phyloP scores from a whole-genome alignment of 495 filamentous ascomycete genomes.

The Echria macrotheca region DNA sequence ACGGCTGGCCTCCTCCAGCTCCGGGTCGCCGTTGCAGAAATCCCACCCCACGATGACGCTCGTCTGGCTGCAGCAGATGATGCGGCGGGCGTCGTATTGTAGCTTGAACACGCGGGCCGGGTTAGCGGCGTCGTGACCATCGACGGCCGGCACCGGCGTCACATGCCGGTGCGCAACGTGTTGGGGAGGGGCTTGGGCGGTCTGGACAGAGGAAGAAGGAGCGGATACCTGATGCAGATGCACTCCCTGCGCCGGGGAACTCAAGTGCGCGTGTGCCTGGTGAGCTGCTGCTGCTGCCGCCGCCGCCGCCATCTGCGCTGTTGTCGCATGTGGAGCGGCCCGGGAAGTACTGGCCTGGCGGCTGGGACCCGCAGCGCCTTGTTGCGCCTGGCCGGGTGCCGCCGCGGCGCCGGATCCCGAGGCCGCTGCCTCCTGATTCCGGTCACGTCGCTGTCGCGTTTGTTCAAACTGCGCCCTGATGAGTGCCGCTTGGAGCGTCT shows the following conservation, averaged over 20 bases:
- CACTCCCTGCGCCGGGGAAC: conserved; percentile 14
- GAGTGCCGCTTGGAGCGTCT: conserved; percentile 35
- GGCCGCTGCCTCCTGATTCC: conserved; percentile 16
- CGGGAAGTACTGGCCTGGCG: background rate
- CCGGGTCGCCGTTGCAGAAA: conserved; percentile 83
- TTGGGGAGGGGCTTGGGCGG: conserved; percentile 5
- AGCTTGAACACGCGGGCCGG: conserved; percentile 86
- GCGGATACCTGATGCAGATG: conserved; percentile 23
- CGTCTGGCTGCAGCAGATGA: conserved; percentile 90
- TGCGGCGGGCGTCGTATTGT: conserved; percentile 90
- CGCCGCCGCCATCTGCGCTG: conserved; percentile 13
- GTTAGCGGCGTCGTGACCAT: conserved; percentile 39
- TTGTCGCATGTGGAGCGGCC: background rate
- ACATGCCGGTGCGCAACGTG: conserved; percentile 14
- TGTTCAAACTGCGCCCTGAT: conserved; percentile 42
- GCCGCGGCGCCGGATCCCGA: background rate
- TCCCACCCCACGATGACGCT: conserved; percentile 95
- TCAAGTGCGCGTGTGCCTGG: conserved; percentile 19
- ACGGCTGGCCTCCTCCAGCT: conserved; percentile 71
- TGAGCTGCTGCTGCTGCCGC: conserved; percentile 19
- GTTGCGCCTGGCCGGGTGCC: background rate
- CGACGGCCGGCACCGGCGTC: conserved; percentile 16
- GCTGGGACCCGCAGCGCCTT: background rate
- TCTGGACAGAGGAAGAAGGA: conserved; percentile 11
- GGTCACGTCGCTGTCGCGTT: conserved; percentile 23